These are phyloP conservation scores for Cylindrodendrum hubeiense DNA, from an alignment of 2,329 filamentous ascomycete genomes.

Conservation along the genomic window DNA sequence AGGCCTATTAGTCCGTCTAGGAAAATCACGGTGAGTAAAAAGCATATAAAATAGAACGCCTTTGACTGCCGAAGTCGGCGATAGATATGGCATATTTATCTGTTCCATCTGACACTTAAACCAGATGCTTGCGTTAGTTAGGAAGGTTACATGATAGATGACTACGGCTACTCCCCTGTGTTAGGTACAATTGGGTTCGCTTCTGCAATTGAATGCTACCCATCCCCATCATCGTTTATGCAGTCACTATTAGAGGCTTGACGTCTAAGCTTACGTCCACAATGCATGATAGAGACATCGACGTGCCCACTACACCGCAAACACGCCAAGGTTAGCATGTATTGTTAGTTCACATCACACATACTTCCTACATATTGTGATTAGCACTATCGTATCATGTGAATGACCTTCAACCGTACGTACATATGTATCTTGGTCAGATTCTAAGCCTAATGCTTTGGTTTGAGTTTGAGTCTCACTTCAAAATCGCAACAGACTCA, in stretches of 20 bases:
- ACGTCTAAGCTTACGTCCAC: too few species aligned
- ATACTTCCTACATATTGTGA: slow-evolving; percentile 1
- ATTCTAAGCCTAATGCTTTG: neutral
- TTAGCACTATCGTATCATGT: neutral
- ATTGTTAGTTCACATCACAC: neutral
- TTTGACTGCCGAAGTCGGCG: too few species aligned
- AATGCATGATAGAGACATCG: neutral
- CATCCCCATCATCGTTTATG: neutral
- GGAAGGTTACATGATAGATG: neutral
- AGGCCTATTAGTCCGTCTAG: slow-evolving; percentile 12
- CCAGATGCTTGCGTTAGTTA: neutral
- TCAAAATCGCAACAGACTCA: neutral
- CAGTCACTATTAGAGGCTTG: neutral
- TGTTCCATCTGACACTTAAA: too few species aligned
- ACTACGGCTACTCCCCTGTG: neutral
- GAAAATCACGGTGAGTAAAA: too few species aligned
- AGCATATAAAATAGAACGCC: too few species aligned
- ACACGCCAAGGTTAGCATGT: slow-evolving; percentile 1
- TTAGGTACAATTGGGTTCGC: neutral
- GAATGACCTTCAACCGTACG: neutral
- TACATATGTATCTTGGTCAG: neutral
- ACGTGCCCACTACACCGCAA: neutral
- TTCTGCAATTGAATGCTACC: neutral
- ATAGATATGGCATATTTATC: too few species aligned
- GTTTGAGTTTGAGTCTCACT: slow-evolving; percentile 1